phyloP scores from a whole-genome alignment of 768 basidiomycete species.

The Megacollybia marginata region DNA sequence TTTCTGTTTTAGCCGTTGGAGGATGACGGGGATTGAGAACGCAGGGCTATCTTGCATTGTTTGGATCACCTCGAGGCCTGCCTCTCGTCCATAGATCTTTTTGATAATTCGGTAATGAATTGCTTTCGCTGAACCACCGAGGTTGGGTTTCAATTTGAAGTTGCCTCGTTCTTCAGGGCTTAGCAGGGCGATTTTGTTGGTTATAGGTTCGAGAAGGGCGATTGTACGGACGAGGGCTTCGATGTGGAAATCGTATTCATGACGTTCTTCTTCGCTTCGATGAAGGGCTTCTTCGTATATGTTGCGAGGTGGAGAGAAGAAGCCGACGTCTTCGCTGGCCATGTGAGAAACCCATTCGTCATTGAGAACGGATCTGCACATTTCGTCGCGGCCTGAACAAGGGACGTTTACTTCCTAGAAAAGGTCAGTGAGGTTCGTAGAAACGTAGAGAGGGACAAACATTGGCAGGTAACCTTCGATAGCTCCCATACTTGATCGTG shows the following conservation, averaged over 20 bases:
- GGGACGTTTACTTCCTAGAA: conserved; percentile 75
- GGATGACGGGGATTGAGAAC: conserved; percentile 83
- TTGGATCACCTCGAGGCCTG: conserved; percentile 72
- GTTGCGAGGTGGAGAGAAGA: conserved; percentile 89
- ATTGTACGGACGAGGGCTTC: conserved; percentile 93
- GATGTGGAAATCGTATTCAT: conserved; percentile 98
- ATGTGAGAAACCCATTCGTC: conserved; percentile 99
- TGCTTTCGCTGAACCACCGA: conserved; percentile 80
- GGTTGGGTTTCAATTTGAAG: conserved; percentile 85
- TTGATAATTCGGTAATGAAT: conserved; percentile 92
- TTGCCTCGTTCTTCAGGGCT: conserved; percentile 66
- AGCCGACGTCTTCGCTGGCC: conserved; percentile 90
- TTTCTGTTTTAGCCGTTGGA: conserved; percentile 86
- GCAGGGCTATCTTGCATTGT: conserved; percentile 92
- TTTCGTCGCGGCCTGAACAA: conserved; percentile 93
- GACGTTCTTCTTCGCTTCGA: conserved; percentile 94
- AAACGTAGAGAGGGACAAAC: conserved; percentile 42
- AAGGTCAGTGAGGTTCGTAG: background rate
- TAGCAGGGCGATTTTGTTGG: conserved; percentile 78
- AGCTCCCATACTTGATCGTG: conserved; percentile 78
- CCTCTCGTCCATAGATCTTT: conserved; percentile 92
- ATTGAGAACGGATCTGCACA: conserved; percentile 94
- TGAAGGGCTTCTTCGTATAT: conserved; percentile 94
- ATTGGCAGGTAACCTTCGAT: conserved; percentile 71
- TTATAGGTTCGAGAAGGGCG: conserved; percentile 83